These are phyloP conservation scores for Solanum chiquidenum DNA, from an alignment of 257 asterid genomes.

Conservation along the genomic window DNA sequence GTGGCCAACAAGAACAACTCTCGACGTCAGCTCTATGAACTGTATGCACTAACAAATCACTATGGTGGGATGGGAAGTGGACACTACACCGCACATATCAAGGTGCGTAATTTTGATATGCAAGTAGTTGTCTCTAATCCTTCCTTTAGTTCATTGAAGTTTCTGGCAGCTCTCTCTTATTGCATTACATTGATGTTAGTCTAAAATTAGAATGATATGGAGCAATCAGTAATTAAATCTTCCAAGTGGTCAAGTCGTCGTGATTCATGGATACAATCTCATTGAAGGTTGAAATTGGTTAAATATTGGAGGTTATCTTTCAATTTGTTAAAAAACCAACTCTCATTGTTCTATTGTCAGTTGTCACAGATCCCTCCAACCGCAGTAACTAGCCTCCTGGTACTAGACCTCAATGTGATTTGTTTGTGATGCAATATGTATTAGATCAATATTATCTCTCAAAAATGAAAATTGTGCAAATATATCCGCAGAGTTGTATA, in stretches of 20 bases:
- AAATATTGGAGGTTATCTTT: neutral
- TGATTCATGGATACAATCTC: neutral
- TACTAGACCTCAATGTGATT: neutral
- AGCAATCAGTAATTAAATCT: neutral
- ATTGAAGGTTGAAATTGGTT: neutral
- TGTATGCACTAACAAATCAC: conserved; percentile 91
- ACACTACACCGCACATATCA: conserved; percentile 90
- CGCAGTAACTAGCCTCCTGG: neutral
- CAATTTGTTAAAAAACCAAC: neutral
- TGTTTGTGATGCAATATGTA: neutral
- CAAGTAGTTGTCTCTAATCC: neutral
- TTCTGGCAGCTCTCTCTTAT: neutral
- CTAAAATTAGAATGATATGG: neutral
- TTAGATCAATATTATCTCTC: neutral
- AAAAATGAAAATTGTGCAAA: neutral
- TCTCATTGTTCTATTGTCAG: neutral
- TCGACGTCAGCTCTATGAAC: conserved; percentile 76
- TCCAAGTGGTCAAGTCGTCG: neutral
- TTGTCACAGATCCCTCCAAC: neutral
- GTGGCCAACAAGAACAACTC: conserved; percentile 90
- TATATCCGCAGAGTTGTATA: neutral
- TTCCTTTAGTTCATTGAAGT: neutral
- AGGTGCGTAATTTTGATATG: conserved; percentile 35
- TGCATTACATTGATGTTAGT: neutral
- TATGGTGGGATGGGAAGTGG: conserved; percentile 99